Evolutionary conservation across 192 early-diverging fungal genomes (phyloP).

Genomic region (Backusella psychrophila): DNA sequence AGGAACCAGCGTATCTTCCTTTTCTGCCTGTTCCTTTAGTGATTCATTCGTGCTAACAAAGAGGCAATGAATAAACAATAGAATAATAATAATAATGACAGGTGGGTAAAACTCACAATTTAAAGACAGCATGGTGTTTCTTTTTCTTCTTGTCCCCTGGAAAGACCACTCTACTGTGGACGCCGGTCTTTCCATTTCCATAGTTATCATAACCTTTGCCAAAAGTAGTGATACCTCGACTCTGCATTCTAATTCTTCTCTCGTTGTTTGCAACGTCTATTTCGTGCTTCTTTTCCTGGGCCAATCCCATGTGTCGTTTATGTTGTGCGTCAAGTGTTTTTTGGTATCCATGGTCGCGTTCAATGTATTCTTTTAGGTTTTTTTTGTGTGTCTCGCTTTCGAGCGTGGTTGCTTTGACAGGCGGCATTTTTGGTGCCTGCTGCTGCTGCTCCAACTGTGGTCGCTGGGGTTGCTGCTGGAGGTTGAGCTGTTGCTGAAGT

Average conservation of each 20-base stretch:
- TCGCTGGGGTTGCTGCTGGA: background rate
- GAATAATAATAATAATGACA: background rate
- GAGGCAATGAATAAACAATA: constrained; percentile 6
- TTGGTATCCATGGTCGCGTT: constrained; percentile 46
- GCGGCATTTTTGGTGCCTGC: background rate
- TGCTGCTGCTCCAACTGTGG: background rate
- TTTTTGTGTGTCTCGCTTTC: constrained; percentile 18
- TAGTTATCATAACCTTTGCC: constrained; percentile 61
- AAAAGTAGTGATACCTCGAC: constrained; percentile 34
- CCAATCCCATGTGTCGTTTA: constrained; percentile 41
- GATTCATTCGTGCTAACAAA: constrained; percentile 46
- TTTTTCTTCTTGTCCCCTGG: constrained; percentile 44
- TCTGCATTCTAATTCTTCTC: constrained; percentile 29
- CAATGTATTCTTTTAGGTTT: constrained; percentile 40
- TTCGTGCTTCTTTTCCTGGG: constrained; percentile 40
- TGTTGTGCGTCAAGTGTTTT: constrained; percentile 47
- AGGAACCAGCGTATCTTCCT: constrained; percentile 76
- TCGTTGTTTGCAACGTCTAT: constrained; percentile 37
- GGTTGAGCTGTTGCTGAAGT: background rate
- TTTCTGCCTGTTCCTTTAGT: constrained; percentile 60
- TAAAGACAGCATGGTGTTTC: constrained; percentile 37
- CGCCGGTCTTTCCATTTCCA: constrained; percentile 55
- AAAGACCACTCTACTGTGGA: constrained; percentile 40
- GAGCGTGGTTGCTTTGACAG: constrained; percentile 2
- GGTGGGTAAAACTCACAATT: constrained; percentile 39